A percentile compares a stretch with the other conserved stretches of the same genome.
phyloP scores from a whole-genome alignment of 495 filamentous ascomycete species.

The Staphylotrichum tortipilum region DNA sequence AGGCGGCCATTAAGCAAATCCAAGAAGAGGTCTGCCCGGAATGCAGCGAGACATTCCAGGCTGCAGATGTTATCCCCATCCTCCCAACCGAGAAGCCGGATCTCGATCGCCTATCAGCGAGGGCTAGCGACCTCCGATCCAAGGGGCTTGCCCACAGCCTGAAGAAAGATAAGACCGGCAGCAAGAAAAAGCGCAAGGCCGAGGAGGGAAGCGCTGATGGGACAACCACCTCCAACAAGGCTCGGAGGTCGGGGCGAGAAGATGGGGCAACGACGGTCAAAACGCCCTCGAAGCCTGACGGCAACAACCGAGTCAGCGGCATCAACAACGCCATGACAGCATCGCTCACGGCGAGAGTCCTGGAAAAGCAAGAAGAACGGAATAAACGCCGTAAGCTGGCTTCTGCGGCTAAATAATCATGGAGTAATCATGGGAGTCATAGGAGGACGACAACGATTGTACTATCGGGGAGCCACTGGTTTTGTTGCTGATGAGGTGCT shows the following conservation, averaged over 20 bases:
- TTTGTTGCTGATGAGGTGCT: neutral
- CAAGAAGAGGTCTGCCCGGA: constrained; percentile 42
- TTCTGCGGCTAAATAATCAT: constrained; percentile 13
- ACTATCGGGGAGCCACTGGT: too few species aligned
- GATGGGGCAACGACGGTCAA: constrained; percentile 9
- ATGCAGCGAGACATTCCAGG: constrained; percentile 67
- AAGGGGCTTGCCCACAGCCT: constrained; percentile 74
- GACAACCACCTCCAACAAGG: constrained; percentile 19
- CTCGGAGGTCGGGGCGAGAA: too few species aligned
- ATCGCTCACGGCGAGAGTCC: constrained; percentile 70
- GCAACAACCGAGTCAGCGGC: constrained; percentile 35
- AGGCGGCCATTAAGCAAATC: constrained; percentile 74
- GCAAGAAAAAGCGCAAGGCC: constrained; percentile 47
- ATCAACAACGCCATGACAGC: constrained; percentile 88
- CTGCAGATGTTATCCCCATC: constrained; percentile 76
- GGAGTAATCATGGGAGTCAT: too few species aligned
- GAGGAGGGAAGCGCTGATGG: constrained; percentile 32
- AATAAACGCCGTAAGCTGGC: constrained; percentile 70
- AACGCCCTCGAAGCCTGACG: constrained; percentile 5
- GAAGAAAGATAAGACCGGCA: constrained; percentile 81
- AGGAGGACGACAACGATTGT: neutral
- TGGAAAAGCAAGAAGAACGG: constrained; percentile 74
- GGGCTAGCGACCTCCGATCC: constrained; percentile 56
- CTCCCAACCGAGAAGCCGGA: constrained; percentile 64
- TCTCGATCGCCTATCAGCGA: constrained; percentile 54